Evolutionary conservation across 148 eudicot species (phyloP), one percentile per base, ranked within the genome.

Genomic region (Rhododendron molle): DNA sequence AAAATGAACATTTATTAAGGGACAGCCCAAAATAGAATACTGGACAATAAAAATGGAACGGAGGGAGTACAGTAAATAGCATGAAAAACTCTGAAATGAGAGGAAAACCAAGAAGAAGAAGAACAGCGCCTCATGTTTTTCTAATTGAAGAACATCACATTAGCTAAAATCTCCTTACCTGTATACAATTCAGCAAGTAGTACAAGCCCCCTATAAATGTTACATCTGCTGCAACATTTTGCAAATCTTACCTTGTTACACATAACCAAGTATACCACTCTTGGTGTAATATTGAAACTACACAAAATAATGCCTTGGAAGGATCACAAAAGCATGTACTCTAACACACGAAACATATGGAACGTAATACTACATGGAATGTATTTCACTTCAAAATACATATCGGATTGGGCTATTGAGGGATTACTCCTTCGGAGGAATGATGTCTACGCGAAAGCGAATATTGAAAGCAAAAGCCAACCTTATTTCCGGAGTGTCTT

Each of bases 121-220:
- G 30, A 49, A 2, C 18, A 14, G 26, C 14, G 40, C 34, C 82
- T 50, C 34, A 49, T n/a, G 40, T 20, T 7, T 77, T 78, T 1
- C 49, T 16, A 30, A 23, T 4, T 4, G 14, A 18, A 5, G 3
- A 50, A 50, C 44, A 81, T 54, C 67, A 81, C 34, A 30, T 54
- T 52, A 81, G 69, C 83, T 34, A 81, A 16, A 81, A 7, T 16
- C 46, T 52, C 23, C 44, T 81, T 30, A 18, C 69, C 46, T 28
- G 56, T 34, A 54, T 54, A 54, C 83, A 81, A 52, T 81, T 32
- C 46, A 81, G 36, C 23, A 80, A 80, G 65, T 49, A 50, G 65
- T 34, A 54, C 43, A 54, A 32, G 65, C 69, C 62, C 69, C 40
- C 60, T 26, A 50, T 10, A 50, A 49, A 79, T 15, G 32, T 79